Evolutionary conservation across 1,284 basidiomycete species (phyloP).

Genomic region (Ceratobasidium sp.): DNA sequence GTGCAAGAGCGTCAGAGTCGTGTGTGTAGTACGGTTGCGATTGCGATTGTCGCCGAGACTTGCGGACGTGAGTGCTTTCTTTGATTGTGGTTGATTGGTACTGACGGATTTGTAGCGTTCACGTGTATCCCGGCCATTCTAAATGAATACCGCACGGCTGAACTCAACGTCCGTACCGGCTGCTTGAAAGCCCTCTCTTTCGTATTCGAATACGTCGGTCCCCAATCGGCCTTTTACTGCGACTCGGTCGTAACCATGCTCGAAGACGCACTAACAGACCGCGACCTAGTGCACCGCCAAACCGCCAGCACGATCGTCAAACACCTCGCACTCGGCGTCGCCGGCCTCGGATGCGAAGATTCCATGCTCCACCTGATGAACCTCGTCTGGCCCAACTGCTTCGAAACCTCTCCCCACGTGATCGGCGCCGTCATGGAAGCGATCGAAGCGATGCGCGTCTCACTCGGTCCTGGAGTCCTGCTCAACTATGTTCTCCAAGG

Average conservation of each 20-base stretch:
- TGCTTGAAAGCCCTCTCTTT: constrained; percentile 98
- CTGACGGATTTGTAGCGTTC: constrained; percentile 67
- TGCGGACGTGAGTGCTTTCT: constrained; percentile 76
- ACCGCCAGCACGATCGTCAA: constrained; percentile 99
- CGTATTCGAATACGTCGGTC: constrained; percentile 99
- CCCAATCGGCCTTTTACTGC: constrained; percentile 97
- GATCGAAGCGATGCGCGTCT: constrained; percentile 94
- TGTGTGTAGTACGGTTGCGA: constrained; percentile 98
- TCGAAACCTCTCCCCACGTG: constrained; percentile 97
- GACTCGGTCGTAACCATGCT: constrained; percentile 97
- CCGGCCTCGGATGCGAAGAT: constrained; percentile 96
- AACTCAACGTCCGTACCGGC: constrained; percentile 98
- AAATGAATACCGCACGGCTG: constrained; percentile 97
- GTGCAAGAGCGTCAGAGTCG: constrained; percentile 99
- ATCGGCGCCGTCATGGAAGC: constrained; percentile 97
- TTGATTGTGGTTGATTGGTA: constrained; percentile 16
- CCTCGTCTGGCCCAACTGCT: constrained; percentile 98
- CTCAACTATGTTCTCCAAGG: constrained; percentile 91
- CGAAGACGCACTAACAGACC: constrained; percentile 96
- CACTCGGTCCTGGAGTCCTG: constrained; percentile 90
- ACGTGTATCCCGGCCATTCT: constrained; percentile 98
- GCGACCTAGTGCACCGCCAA: constrained; percentile 97
- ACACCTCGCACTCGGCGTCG: constrained; percentile 95
- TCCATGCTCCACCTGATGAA: constrained; percentile 98
- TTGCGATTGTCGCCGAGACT: constrained; percentile 96